phyloP scores from a whole-genome alignment of 208 protist species.

The Vickermania spadyakhi region DNA sequence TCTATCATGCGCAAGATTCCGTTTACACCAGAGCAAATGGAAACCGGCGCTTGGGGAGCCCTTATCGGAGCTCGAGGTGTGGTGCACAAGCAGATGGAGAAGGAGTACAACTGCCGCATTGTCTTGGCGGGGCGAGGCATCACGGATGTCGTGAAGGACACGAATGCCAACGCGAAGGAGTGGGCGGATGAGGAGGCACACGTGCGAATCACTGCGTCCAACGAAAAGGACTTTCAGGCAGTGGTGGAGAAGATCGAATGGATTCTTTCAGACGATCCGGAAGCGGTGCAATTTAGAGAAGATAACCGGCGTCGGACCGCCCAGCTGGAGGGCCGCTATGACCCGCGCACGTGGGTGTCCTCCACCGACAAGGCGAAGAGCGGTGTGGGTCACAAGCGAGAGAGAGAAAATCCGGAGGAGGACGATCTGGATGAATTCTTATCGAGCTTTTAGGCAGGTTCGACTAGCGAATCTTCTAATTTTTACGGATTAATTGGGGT shows the following conservation, averaged over 20 bases:
- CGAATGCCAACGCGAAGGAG: conserved; percentile 54
- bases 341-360: conserved; percentile 82
- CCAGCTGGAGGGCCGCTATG: conserved; percentile 87
- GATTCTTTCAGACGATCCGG: conserved; percentile 87
- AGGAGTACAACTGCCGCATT: conserved; percentile 82
- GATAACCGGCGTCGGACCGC: conserved; percentile 84
- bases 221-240: conserved; percentile 77
- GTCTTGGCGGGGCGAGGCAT: conserved; percentile 87
- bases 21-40: conserved; percentile 82
- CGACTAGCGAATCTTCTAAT: too few species aligned
- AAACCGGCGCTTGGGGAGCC: conserved; percentile 76
- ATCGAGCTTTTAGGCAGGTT: too few species aligned
- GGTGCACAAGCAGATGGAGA: conserved; percentile 85
- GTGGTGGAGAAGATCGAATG: conserved; percentile 87
- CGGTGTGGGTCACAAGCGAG: conserved; percentile 14
- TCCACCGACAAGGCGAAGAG: conserved; percentile 23
- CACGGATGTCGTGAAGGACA: conserved; percentile 84
- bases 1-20: conserved; percentile 84
- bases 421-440: conserved; percentile 13
- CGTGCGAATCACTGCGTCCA: conserved; percentile 80
- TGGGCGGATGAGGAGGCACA: conserved; percentile 85
- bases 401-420: conserved; percentile 36
- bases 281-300: conserved; percentile 83
- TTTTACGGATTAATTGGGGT: too few species aligned
- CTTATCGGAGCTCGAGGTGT: conserved; percentile 83